Conservation (phyloP, 768 basidiomycete species). For the Cystobasidiopsis lactophilus region DNA sequence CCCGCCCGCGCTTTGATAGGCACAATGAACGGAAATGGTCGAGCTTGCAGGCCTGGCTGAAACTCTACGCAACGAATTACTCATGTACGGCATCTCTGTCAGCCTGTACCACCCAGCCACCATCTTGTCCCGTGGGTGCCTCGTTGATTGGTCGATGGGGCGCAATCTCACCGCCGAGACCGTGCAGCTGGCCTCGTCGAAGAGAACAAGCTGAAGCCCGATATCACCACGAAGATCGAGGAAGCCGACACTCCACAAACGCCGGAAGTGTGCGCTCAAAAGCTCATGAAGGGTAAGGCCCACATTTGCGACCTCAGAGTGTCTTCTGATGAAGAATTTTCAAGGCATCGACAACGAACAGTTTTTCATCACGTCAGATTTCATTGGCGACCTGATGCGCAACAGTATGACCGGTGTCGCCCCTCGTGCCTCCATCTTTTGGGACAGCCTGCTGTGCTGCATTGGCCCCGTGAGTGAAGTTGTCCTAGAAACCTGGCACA, state of each 20-base stretch:
- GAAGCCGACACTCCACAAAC: conserved; percentile 42
- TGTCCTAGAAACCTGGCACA: too few relatives aligned
- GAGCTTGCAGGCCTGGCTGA: conserved; percentile 71
- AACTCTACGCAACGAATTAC: conserved; percentile 51
- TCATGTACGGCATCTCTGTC: conserved; percentile 51
- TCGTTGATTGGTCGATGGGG: neutral
- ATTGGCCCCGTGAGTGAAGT: conserved; percentile 1
- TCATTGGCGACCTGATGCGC: conserved; percentile 45
- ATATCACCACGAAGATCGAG: conserved; percentile 52
- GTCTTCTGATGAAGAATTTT: neutral
- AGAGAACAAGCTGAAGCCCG: conserved; percentile 58
- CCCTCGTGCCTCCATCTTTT: conserved; percentile 37
- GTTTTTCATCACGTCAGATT: conserved; percentile 51
- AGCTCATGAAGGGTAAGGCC: conserved; percentile 37
- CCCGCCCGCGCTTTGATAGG: neutral
- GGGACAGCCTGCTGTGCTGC: conserved; percentile 28
- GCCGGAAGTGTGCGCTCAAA: conserved; percentile 40
- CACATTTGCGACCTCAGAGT: neutral
- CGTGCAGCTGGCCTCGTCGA: conserved; percentile 38
- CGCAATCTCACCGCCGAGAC: too few relatives aligned
- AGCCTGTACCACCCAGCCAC: conserved; percentile 67
- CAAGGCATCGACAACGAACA: conserved; percentile 46
- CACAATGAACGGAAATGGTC: neutral
- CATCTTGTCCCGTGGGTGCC: conserved; percentile 35
- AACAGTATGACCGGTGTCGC: conserved; percentile 43